These are phyloP conservation scores for Bjerkandera adusta DNA, from an alignment of 1,284 basidiomycete genomes.

Conservation along the genomic window DNA sequence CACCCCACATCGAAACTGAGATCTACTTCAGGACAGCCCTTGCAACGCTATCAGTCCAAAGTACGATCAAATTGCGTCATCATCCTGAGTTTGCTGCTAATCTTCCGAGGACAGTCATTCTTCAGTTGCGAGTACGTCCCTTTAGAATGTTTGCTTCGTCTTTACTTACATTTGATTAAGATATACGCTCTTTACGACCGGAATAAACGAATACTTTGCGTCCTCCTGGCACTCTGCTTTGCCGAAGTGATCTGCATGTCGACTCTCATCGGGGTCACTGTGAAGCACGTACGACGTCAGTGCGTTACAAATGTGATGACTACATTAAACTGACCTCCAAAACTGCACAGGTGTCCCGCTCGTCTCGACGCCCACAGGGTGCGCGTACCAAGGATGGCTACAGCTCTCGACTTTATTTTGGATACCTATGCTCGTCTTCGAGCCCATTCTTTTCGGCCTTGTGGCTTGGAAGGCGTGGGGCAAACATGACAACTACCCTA, in stretches of 20 bases:
- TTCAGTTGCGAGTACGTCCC: conserved; percentile 17
- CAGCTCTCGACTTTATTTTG: conserved; percentile 25
- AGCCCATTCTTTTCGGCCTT: conserved; percentile 25
- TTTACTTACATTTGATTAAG: conserved; percentile 12
- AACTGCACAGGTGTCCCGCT: conserved; percentile 20
- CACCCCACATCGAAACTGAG: background rate
- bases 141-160: background rate
- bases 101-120: conserved; percentile 8
- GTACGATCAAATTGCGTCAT: conserved; percentile 9
- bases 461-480: conserved; percentile 24
- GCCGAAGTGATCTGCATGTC: conserved; percentile 22
- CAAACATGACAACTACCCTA: background rate
- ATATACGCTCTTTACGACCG: conserved; percentile 27
- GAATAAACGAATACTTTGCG: conserved; percentile 15
- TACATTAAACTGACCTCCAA: background rate
- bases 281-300: conserved; percentile 20
- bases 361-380: conserved; percentile 25
- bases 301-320: background rate
- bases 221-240: conserved; percentile 17
- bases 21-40: conserved; percentile 12
- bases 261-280: conserved; percentile 21
- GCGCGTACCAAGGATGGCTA: conserved; percentile 22
- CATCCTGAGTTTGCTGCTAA: background rate
- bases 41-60: conserved; percentile 18
- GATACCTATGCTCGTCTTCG: conserved; percentile 24